Evolutionary conservation across 768 basidiomycete genomes (phyloP).

Genomic region (Trametopsis cervina): DNA sequence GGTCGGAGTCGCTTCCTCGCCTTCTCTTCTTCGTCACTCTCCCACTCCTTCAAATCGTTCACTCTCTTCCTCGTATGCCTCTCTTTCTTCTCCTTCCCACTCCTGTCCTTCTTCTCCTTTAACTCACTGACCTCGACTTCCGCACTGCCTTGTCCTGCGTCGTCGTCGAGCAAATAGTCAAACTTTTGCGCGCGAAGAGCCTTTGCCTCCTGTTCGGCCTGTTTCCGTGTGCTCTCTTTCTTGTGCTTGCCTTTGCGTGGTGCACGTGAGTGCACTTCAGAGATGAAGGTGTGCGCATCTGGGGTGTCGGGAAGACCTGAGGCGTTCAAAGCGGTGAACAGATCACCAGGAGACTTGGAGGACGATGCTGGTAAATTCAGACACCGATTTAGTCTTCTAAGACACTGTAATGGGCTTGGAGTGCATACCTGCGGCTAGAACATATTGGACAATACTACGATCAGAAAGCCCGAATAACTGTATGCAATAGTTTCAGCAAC

Average conservation of each 20-base stretch:
- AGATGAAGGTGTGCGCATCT: constrained; percentile 74
- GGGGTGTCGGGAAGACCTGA: constrained; percentile 79
- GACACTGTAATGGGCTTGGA: neutral
- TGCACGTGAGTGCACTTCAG: constrained; percentile 66
- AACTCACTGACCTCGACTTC: constrained; percentile 28
- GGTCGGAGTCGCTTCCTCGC: constrained; percentile 55
- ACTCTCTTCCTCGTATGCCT: constrained; percentile 75
- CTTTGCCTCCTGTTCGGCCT: constrained; percentile 72
- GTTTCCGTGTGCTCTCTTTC: constrained; percentile 45
- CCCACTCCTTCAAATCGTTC: constrained; percentile 78
- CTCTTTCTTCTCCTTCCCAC: constrained; percentile 49
- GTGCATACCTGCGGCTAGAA: constrained; percentile 69
- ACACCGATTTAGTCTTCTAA: too few species aligned
- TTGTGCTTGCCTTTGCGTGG: constrained; percentile 78
- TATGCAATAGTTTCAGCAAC: neutral
- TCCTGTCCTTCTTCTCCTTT: constrained; percentile 25
- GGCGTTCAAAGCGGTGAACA: constrained; percentile 68
- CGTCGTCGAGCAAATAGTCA: constrained; percentile 79
- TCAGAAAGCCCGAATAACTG: constrained; percentile 85
- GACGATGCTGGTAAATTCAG: too few species aligned
- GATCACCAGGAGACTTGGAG: constrained; percentile 71
- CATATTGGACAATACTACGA: constrained; percentile 77
- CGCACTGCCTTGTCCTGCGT: constrained; percentile 36
- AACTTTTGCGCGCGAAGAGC: constrained; percentile 67
- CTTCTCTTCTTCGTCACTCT: constrained; percentile 84